Percentiles rank a stretch among this genome's conserved stretches.
These are phyloP conservation scores for Candida gigantensis DNA, from an alignment of 1,139 yeast species.

Conservation along the genomic window DNA sequence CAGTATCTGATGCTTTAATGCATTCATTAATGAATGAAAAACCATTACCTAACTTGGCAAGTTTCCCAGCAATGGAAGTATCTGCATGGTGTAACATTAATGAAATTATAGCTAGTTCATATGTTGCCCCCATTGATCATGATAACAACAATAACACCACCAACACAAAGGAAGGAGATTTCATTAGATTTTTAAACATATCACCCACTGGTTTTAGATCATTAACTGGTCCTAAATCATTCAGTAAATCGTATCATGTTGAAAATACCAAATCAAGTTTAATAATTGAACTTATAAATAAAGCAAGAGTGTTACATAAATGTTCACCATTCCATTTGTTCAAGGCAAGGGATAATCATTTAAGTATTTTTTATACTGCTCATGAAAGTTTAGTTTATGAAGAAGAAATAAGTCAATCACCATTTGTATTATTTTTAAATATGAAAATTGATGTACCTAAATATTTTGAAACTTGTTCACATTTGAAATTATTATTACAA, in stretches of 20 bases:
- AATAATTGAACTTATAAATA: conserved; percentile 67
- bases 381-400: conserved; percentile 66
- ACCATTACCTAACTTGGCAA: conserved; percentile 55
- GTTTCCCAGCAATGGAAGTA: conserved; percentile 70
- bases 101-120: conserved; percentile 50
- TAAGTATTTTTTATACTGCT: conserved; percentile 72
- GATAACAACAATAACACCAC: no score
- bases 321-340: conserved; percentile 86
- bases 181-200: conserved; percentile 29
- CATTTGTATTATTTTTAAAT: conserved; percentile 67
- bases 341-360: conserved; percentile 33
- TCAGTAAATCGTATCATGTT: conserved; percentile 6
- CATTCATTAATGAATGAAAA: conserved; percentile 86
- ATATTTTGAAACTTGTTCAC: conserved; percentile 27
- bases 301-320: conserved; percentile 77
- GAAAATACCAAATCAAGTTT: conserved; percentile 12
- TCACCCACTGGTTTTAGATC: conserved; percentile 27
- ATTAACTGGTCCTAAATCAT: conserved; percentile 13
- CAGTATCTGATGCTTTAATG: conserved; percentile 80
- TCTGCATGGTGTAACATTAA: conserved; percentile 68
- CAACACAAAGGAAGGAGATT: conserved; percentile 19
- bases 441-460: conserved; percentile 25
- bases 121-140: conserved; percentile 34
- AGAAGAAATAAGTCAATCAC: conserved; percentile 60
- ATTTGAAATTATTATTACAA: conserved; percentile 28